These are phyloP conservation scores for Eutrema salsugineum DNA, from an alignment of 441 rosid species.

Conservation along the genomic window DNA sequence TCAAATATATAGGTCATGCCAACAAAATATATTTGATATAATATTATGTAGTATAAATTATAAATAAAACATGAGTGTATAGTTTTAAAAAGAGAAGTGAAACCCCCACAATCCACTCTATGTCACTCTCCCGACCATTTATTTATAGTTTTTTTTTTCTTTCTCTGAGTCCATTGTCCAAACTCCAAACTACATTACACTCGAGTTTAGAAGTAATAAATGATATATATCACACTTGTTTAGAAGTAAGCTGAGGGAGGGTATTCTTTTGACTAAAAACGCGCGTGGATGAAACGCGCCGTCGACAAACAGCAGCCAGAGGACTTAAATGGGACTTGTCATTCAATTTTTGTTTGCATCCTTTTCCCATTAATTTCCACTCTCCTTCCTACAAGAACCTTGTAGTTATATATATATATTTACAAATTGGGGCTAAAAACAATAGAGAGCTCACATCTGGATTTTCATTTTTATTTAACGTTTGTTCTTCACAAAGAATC, in stretches of 20 bases:
- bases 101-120: background rate
- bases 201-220: too few species aligned
- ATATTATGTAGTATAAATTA: too few species aligned
- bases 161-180: background rate
- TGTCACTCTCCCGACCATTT: background rate
- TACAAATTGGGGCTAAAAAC: background rate
- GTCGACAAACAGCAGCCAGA: slow-evolving; percentile 3
- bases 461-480: background rate
- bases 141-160: too few species aligned
- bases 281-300: slow-evolving; percentile 14
- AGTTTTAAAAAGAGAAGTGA: too few species aligned
- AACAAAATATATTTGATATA: too few species aligned
- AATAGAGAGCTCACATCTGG: background rate
- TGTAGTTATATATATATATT: slow-evolving; percentile 6
- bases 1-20: too few species aligned
- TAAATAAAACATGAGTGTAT: too few species aligned
- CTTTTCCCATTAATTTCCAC: background rate
- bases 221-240: too few species aligned
- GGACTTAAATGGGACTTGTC: background rate
- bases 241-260: background rate
- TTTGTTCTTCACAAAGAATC: background rate
- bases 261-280: background rate
- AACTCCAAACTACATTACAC: too few species aligned
- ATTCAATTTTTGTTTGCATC: slow-evolving; percentile 6
- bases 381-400: background rate